A percentile compares a stretch with the other conserved stretches of the same genome.
These are phyloP conservation scores for Aechmea fasciata DNA, from an alignment of 176 grass and related monocot species.

Conservation along the genomic window DNA sequence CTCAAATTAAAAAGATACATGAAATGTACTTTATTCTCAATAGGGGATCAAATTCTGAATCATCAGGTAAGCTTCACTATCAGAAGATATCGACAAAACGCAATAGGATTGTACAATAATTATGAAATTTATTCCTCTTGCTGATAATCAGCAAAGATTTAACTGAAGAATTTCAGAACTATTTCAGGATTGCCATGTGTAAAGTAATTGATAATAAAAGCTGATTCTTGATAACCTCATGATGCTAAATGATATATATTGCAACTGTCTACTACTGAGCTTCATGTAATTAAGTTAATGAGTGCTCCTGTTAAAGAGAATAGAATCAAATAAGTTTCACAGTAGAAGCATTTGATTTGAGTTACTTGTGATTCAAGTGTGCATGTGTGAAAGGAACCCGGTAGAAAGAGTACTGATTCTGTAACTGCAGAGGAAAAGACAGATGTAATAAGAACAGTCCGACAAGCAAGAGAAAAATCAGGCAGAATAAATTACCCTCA, in stretches of 20 bases:
- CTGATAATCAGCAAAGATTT: background rate
- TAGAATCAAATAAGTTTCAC: background rate
- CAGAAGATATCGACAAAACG: too few species aligned
- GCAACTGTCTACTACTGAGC: too few species aligned
- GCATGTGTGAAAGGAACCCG: constrained; percentile 5
- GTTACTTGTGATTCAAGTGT: constrained; percentile 5
- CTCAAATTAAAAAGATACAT: background rate
- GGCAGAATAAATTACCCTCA: background rate
- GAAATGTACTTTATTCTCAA: constrained; percentile 2
- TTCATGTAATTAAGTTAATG: background rate
- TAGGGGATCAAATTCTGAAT: background rate
- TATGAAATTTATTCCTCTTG: background rate
- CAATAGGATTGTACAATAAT: background rate
- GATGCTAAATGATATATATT: too few species aligned
- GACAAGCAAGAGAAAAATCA: background rate
- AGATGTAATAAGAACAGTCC: background rate
- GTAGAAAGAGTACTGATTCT: constrained; percentile 5
- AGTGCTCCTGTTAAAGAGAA: background rate
- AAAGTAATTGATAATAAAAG: background rate
- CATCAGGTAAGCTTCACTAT: constrained; percentile 1
- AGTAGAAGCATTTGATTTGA: constrained; percentile 3
- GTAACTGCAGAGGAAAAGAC: constrained; percentile 5
- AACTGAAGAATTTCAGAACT: background rate
- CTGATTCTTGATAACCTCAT: background rate
- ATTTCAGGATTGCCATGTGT: background rate